These are phyloP conservation scores for Mycena filopes DNA, from an alignment of 768 basidiomycete genomes.

Conservation along the genomic window DNA sequence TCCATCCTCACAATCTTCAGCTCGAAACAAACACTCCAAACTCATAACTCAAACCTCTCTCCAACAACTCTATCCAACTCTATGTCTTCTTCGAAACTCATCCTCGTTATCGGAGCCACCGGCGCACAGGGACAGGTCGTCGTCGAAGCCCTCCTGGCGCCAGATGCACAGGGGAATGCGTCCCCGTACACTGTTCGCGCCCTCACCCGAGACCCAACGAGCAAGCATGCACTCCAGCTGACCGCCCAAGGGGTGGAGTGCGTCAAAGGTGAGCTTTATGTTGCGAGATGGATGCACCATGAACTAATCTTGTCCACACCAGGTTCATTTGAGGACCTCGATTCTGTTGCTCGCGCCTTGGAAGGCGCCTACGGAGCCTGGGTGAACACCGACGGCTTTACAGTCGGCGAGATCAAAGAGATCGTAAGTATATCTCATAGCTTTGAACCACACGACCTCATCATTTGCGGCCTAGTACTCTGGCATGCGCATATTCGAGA, in stretches of 20 bases:
- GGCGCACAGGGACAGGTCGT: slow-evolving; percentile 56
- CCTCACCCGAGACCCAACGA: slow-evolving; percentile 48
- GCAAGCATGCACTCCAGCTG: slow-evolving; percentile 46
- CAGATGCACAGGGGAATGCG: slow-evolving; percentile 34
- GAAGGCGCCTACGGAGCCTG: slow-evolving; percentile 52
- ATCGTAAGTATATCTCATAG: slow-evolving; percentile 25
- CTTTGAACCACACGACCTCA: slow-evolving; percentile 32
- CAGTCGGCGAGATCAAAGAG: slow-evolving; percentile 52
- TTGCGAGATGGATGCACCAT: neutral
- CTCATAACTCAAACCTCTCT: too few species aligned
- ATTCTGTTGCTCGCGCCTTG: slow-evolving; percentile 42
- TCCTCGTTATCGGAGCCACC: slow-evolving; percentile 57
- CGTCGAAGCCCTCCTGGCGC: slow-evolving; percentile 46
- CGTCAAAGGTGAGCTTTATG: slow-evolving; percentile 43
- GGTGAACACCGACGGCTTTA: slow-evolving; percentile 53
- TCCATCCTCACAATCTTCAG: too few species aligned
- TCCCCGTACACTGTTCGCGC: slow-evolving; percentile 56
- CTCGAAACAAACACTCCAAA: too few species aligned
- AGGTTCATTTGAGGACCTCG: slow-evolving; percentile 50
- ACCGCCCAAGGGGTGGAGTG: slow-evolving; percentile 50
- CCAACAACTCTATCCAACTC: too few species aligned
- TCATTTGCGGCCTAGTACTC: slow-evolving; percentile 38
- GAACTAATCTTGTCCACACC: neutral
- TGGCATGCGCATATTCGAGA: slow-evolving; percentile 54
- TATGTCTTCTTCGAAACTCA: slow-evolving; percentile 40